Conservation (phyloP, 768 basidiomycete genomes). For the Rhodotorula babjevae region DNA sequence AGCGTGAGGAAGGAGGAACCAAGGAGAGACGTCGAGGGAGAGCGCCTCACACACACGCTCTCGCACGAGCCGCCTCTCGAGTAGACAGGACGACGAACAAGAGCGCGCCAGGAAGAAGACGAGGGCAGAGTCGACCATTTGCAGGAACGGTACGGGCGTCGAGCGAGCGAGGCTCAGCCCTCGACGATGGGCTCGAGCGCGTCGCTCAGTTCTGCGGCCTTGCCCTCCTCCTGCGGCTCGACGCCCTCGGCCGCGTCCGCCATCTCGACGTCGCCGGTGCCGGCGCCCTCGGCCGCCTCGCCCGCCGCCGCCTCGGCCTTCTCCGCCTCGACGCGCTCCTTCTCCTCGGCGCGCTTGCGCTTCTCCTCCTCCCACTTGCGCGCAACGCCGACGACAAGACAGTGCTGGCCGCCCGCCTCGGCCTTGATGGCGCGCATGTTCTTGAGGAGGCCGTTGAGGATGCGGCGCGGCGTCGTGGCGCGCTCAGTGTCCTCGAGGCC, state of each 20-base stretch:
- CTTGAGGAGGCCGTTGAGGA: constrained; percentile 37
- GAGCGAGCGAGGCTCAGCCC: too few relatives aligned
- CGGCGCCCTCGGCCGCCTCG: background rate
- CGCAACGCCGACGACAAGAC: constrained; percentile 40
- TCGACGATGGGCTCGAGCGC: too few relatives aligned
- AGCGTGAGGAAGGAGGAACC: too few relatives aligned
- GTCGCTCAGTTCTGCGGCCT: background rate
- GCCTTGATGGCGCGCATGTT: constrained; percentile 43
- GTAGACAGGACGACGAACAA: too few relatives aligned
- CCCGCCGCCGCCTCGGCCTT: background rate
- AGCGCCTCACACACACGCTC: too few relatives aligned
- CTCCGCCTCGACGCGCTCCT: background rate
- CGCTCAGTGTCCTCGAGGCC: constrained; percentile 47
- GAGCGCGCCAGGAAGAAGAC: too few relatives aligned
- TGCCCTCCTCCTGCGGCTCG: background rate
- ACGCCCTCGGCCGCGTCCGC: background rate
- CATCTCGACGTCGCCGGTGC: background rate
- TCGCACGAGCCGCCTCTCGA: too few relatives aligned
- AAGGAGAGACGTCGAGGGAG: too few relatives aligned
- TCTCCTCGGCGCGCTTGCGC: background rate
- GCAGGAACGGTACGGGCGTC: too few relatives aligned
- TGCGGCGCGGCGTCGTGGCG: constrained; percentile 45
- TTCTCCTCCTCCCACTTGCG: constrained; percentile 13
- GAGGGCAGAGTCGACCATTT: too few relatives aligned
- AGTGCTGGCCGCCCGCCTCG: constrained; percentile 49